A percentile compares a stretch with the other conserved stretches of the same genome.
phyloP scores from a whole-genome alignment of 2,329 filamentous ascomycete species.

The Aspergillus brasiliensis region DNA sequence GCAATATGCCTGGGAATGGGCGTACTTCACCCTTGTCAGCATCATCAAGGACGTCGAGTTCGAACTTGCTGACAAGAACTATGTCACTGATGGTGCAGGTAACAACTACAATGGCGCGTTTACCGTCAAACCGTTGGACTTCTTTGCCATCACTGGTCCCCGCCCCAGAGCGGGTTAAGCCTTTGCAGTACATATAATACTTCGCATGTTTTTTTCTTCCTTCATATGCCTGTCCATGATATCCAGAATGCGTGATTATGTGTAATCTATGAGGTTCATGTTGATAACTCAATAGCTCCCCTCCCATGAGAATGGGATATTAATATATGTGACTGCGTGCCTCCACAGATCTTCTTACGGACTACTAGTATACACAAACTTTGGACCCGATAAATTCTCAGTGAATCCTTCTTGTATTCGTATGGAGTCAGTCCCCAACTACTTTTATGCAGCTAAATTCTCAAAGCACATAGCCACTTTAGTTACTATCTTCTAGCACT shows the following conservation, averaged over 20 bases:
- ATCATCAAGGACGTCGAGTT: conserved; percentile 73
- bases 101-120: conserved; percentile 53
- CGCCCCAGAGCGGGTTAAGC: background rate
- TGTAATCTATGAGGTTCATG: background rate
- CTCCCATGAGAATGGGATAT: no score
- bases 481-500: no score
- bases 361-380: no score
- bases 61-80: conserved; percentile 58
- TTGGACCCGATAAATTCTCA: no score
- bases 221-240: background rate
- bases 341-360: no score
- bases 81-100: conserved; percentile 35
- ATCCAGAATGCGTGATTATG: conserved; percentile 1
- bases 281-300: no score
- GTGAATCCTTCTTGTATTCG: no score
- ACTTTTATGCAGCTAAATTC: no score
- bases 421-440: no score
- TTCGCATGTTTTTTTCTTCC: background rate
- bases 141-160: conserved; percentile 30
- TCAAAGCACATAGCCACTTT: no score
- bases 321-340: background rate
- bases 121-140: conserved; percentile 53
- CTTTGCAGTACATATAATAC: no score
- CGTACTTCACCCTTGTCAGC: conserved; percentile 61
- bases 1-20: conserved; percentile 74